Evolutionary conservation across 2,329 filamentous ascomycete species (phyloP).

Genomic region (Aspergillus sp.): DNA sequence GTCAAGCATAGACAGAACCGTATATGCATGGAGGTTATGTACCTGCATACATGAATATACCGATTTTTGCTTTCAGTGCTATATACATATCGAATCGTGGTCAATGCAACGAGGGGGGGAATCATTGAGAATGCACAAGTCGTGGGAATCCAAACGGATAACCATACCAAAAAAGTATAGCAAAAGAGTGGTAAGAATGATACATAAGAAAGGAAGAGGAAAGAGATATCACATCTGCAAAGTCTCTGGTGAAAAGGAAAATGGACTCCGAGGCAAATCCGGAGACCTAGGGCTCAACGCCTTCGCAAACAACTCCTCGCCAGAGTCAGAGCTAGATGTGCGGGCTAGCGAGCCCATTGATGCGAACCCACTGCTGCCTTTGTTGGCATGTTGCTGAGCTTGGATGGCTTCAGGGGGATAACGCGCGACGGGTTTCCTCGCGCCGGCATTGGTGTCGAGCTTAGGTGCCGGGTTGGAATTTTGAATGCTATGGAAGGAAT

Average conservation of each 20-base stretch:
- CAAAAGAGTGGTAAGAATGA: background rate
- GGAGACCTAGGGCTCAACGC: conserved; percentile 80
- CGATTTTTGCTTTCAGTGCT: no score
- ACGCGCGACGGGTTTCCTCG: conserved; percentile 26
- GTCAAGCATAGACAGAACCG: no score
- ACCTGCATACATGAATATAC: no score
- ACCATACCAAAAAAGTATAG: background rate
- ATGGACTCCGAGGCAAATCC: conserved; percentile 77
- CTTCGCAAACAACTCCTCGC: conserved; percentile 79
- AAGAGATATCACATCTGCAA: conserved; percentile 8
- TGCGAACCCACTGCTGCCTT: conserved; percentile 16
- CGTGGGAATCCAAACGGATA: no score
- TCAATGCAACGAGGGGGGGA: background rate
- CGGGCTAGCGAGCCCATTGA: conserved; percentile 25
- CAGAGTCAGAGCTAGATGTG: conserved; percentile 44
- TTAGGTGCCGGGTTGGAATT: conserved; percentile 20
- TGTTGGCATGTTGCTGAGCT: conserved; percentile 22
- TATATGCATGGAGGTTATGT: no score
- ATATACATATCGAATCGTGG: background rate
- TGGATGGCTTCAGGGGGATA: conserved; percentile 33
- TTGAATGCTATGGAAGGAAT: conserved; percentile 46
- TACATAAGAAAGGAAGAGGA: conserved; percentile 2
- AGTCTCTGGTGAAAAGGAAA: conserved; percentile 47
- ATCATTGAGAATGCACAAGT: conserved; percentile 1
- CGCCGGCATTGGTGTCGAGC: conserved; percentile 9